Evolutionary conservation across 2,329 filamentous ascomycete species (phyloP), one percentile per base, ranked within the genome.

Genomic region (Colletotrichum sp.): DNA sequence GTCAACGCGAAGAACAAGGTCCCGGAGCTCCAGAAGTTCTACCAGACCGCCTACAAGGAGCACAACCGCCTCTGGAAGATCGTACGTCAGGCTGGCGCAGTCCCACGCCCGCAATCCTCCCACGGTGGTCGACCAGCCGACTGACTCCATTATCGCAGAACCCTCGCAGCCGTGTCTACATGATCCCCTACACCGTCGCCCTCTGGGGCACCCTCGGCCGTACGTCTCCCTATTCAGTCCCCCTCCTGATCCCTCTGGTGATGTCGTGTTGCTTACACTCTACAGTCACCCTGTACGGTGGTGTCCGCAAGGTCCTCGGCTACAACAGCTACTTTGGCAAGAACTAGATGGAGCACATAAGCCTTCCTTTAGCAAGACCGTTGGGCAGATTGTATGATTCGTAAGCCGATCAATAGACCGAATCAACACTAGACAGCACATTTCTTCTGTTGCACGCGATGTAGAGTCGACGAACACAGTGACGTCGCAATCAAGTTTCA

Each of bases 251-350:
- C 10, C 26, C 10, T 9, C 52, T 16, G 12, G 10, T 12, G 10
- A 44, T 10, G 6, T 62, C 72, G 68, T 76, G 71, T 78, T 68
- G 75, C 80, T 81, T 76, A 83, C 71, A 18, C 70, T 39, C 60
- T 21, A 68, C 79, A 92, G 90, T 86, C 70, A 83, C 87, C 79
- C 87, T 95, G 86, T 96, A 94, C 89, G 93, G 93, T 88, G 93
- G 94, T 88, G 87, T 89, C 84, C 93, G 95, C 84, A 92, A 94
- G 88, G 87, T 94, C 79, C 84, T 93, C 78, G 95, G 95, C 82
- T 92, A 96, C 90, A 96, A 95, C 91, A 95, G 93, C 78, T 96
- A 93, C 92, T 95, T 92, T 81, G 87, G 89, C 83, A 89, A 91
- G 85, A 82, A 87, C 79, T 92, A 89, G 83, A 80, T 67, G 52